Conservation (phyloP, 176 grass and related monocot genomes). For the Carex cristatella region DNA sequence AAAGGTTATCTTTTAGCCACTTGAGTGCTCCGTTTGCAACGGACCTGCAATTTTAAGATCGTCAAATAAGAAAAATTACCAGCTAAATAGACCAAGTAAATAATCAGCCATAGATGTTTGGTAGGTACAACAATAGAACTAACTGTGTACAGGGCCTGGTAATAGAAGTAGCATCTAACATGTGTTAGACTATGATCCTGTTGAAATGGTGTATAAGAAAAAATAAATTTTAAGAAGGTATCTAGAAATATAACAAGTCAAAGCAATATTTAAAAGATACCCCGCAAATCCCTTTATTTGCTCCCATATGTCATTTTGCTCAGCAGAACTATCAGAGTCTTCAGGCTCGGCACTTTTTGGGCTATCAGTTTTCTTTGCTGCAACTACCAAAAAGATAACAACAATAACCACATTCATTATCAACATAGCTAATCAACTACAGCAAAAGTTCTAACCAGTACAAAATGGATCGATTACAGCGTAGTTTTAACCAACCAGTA, state of each 20-base stretch:
- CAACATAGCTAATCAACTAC: background rate
- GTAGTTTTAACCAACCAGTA: background rate
- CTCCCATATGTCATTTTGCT: slow-evolving; percentile 74
- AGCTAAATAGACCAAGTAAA: background rate
- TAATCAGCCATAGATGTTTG: background rate
- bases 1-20: slow-evolving; percentile 67
- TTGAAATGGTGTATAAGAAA: background rate
- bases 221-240: background rate
- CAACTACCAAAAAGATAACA: slow-evolving; percentile 11
- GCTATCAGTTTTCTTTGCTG: slow-evolving; percentile 46
- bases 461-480: background rate
- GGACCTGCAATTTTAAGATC: slow-evolving; percentile 35
- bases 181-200: background rate
- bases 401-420: slow-evolving; percentile 11
- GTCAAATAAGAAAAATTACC: slow-evolving; percentile 17
- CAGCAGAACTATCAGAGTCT: slow-evolving; percentile 34
- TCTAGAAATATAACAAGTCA: background rate
- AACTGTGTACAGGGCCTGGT: background rate
- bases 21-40: slow-evolving; percentile 47
- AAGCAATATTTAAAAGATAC: slow-evolving; percentile 39
- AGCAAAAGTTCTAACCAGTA: background rate
- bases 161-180: background rate
- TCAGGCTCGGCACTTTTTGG: slow-evolving; percentile 32
- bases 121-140: background rate
- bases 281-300: slow-evolving; percentile 85